Conservation (phyloP, 805 yeast species). For the Candida xiaguanensis region DNA sequence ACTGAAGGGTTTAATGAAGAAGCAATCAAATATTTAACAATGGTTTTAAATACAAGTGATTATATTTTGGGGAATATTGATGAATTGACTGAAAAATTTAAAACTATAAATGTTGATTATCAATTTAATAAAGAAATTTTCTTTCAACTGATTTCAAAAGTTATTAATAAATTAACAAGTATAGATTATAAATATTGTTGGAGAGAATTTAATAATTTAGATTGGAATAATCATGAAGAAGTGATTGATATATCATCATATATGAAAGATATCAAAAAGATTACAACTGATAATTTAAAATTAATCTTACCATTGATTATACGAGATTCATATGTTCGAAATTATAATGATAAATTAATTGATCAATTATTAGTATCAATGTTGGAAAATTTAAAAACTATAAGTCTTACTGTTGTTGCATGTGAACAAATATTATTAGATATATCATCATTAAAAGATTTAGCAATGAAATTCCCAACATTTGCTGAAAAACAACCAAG, state of each 20-base stretch:
- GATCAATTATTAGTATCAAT: conserved; percentile 60
- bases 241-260: conserved; percentile 74
- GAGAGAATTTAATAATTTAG: conserved; percentile 74
- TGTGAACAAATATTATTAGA: conserved; percentile 84
- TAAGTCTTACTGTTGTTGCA: conserved; percentile 57
- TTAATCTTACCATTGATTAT: conserved; percentile 53
- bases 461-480: conserved; percentile 44
- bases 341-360: conserved; percentile 70
- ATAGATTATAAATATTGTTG: conserved; percentile 64
- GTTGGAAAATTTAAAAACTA: conserved; percentile 50
- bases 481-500: conserved; percentile 27
- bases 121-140: conserved; percentile 58
- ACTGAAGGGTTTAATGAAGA: conserved; percentile 45
- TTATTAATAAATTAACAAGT: conserved; percentile 55
- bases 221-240: conserved; percentile 67
- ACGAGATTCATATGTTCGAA: conserved; percentile 67
- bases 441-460: conserved; percentile 56
- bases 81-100: conserved; percentile 67
- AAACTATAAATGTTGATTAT: conserved; percentile 32
- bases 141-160: conserved; percentile 52
- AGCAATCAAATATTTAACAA: conserved; percentile 61
- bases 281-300: conserved; percentile 41
- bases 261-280: conserved; percentile 51
- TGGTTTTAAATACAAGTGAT: conserved; percentile 84
- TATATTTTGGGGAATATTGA: conserved; percentile 75